Evolutionary conservation across 2,329 filamentous ascomycete species (phyloP), one percentile per base, ranked within the genome.

Genomic region (Hymenoscyphus linearis): DNA sequence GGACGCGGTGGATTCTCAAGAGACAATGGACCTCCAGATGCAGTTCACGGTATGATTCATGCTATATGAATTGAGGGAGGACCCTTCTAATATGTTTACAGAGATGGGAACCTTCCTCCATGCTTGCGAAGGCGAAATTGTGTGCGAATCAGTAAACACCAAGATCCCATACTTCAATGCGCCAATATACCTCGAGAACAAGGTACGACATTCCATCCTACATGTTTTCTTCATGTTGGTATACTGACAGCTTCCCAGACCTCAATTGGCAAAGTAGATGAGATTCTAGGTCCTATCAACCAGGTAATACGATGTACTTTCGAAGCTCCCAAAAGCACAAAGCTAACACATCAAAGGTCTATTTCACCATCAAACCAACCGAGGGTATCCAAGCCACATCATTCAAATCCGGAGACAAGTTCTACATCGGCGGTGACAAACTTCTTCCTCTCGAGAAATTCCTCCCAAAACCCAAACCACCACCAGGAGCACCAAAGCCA

Each of bases 131-230:
- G 93, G 93, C 76, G 95, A 99, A 78, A 95, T 99, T 84, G 89
- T 99, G 70, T 97, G 93, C 89, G 88, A 92, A 78, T 96, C 90
- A 69, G 88, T 89, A 78, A 98, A 97, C 82, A 81, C 89, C 71
- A 98, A 98, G 80, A 89, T 99, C 67, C 95, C 95, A 65, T 96
- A 96, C 81, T 99, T 99, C 88, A 98, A 97, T 82, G 95, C 95
- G 64, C 92, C 92, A 69, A 96, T 99, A 77, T 99, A 95, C 80
- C 88, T 98, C 72, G 93, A 98, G 84, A 99, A 98, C 83, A 99
- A 98, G 84, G 89, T 88, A 73, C 66, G 75, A 9, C 31, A 7
- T 40, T 18, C 59, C 47, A 34, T 37, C 12, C 22, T 26, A 18
- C n/a, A 3, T 37, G 18, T 54, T 18, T 6, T 12, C 16, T 4